Base-by-base conservation (phyloP, 2,329 filamentous ascomycete species). In the Scedosporium aurantiacum region DNA sequence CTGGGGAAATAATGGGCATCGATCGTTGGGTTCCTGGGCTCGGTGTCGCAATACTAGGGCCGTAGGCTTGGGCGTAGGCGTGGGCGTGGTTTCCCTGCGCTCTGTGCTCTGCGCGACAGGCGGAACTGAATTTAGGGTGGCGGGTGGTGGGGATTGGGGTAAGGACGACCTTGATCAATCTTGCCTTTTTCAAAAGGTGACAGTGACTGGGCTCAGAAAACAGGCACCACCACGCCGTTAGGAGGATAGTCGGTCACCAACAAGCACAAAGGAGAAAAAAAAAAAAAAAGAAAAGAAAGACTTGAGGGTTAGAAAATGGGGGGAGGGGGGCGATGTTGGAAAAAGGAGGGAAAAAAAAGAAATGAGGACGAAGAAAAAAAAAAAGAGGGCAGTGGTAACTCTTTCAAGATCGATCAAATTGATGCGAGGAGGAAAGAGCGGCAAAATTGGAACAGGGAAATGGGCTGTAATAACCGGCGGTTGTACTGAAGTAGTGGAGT, bases 201-300 rank as follows among this genome's bases (percentile, higher is more conserved):
- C 10, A 37, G 8, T 10, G 32, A 4, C 32, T 10, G 14, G 6
- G 32, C 32, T 37, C 32, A 37, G 32, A 12, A 10, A 5, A 54
- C 12, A 5, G 23, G 12, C 18, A 25, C 23, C 23, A 14, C 50
- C 23, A 27, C 18, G 23, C 23, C 21, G 50, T 54, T 23, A 28
- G 12, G 21, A 54, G 5, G 21, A 54, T 54, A 12, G 12, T 27
- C 18, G 23, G 6, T 12, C 50, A 54, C 50, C 50, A 54, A 5
- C 50, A 54, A 21, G 61, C 61, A 63, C 61, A 63, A 63, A 57
- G 28, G 60, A 23, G 58, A 64, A 60, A 25, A 58, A 63, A 43
- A 60, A 37, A 45, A 60, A 63, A 58, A 58, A 57, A n/a, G 58
- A 60, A 61, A 56, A 41, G 41, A 59, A 37, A 28, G 50, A 55